Conservation (phyloP, 768 basidiomycete genomes). For the Amanita jacksonii region DNA sequence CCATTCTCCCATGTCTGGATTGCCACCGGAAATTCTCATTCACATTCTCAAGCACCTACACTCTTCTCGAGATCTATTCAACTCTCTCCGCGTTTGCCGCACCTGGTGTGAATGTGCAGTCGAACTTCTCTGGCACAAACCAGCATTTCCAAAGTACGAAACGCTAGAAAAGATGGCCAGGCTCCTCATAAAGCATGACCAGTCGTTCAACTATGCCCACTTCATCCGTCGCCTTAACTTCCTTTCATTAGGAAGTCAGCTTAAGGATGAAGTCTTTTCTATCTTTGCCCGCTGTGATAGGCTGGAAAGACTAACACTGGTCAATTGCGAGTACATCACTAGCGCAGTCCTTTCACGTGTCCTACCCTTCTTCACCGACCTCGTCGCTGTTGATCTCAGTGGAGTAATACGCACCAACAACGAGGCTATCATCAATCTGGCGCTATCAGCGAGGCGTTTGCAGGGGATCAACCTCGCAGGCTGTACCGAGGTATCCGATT, state of each 20-base stretch:
- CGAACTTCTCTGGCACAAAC: conserved; percentile 92
- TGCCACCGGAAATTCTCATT: conserved; percentile 89
- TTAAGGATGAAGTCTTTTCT: conserved; percentile 67
- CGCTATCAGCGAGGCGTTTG: conserved; percentile 57
- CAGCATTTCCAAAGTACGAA: conserved; percentile 56
- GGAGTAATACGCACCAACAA: conserved; percentile 64
- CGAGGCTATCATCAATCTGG: conserved; percentile 60
- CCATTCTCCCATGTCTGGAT: conserved; percentile 49
- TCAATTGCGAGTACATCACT: conserved; percentile 63
- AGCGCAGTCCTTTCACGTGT: conserved; percentile 53
- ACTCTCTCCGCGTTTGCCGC: conserved; percentile 72
- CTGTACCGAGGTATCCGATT: conserved; percentile 74
- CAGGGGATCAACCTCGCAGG: conserved; percentile 90
- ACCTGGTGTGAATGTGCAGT: conserved; percentile 96
- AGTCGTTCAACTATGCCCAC: conserved; percentile 79
- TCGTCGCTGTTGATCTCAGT: conserved; percentile 82
- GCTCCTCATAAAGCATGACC: conserved; percentile 50
- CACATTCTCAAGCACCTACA: conserved; percentile 84
- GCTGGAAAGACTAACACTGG: conserved; percentile 83
- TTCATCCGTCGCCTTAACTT: conserved; percentile 93
- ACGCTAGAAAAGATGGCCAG: conserved; percentile 74
- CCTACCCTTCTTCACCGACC: conserved; percentile 60
- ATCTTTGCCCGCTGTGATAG: conserved; percentile 67
- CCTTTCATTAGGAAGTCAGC: conserved; percentile 52
- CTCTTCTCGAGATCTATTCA: conserved; percentile 62